Conservation (phyloP, 495 filamentous ascomycete genomes). For the Daldinia vernicosa region DNA sequence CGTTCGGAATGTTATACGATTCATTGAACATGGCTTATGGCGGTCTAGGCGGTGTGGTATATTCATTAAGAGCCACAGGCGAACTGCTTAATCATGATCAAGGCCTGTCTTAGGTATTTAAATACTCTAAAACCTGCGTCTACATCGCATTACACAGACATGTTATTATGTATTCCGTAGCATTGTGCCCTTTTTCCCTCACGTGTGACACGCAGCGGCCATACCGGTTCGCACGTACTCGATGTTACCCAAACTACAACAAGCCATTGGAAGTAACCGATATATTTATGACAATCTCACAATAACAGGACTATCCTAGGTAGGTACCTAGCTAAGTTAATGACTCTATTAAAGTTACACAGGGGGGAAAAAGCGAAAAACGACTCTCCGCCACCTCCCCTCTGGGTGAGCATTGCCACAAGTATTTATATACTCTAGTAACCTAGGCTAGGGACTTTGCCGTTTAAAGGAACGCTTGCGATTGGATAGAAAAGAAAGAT, state of each 20-base stretch:
- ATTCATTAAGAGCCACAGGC: background rate
- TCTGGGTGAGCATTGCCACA: background rate
- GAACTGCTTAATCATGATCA: background rate
- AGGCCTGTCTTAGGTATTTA: background rate
- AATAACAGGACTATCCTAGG: background rate
- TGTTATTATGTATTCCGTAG: background rate
- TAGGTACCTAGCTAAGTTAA: no score
- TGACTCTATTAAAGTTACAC: background rate
- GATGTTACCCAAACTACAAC: background rate
- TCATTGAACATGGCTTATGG: background rate
- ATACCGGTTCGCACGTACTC: background rate
- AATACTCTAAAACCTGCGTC: background rate
- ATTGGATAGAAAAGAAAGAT: background rate
- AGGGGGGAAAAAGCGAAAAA: background rate
- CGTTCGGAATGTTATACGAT: background rate
- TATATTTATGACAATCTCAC: background rate
- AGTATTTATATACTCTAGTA: no score
- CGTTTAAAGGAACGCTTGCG: background rate
- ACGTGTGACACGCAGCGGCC: background rate
- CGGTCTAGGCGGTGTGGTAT: background rate
- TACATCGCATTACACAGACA: background rate
- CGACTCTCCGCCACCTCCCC: background rate
- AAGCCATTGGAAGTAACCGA: background rate
- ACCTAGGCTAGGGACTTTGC: no score
- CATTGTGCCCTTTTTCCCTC: background rate